Evolutionary conservation across 257 asterid genomes (phyloP), one percentile per base, ranked within the genome.

Genomic region (Verbena officinalis): DNA sequence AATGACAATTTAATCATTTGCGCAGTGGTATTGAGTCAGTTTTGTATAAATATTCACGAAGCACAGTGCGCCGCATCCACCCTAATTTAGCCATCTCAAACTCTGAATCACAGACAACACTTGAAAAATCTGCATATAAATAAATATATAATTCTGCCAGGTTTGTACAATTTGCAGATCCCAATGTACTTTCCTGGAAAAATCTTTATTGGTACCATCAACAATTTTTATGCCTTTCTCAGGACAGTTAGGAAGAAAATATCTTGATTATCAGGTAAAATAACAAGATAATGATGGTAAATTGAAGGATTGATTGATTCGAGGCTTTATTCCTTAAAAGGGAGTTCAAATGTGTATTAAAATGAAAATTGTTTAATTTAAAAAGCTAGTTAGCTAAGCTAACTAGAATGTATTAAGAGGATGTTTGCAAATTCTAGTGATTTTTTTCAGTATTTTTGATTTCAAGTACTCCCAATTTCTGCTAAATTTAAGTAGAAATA

Each of bases 121-220:
- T 21, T 33, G 7, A 4, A 62, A 46, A 27, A 3, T 20, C n/a
- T 60, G 11, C 53, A 13, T 40, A 19, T 11, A 27, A 4, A 15
- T 15, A 23, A 27, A n/a, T n/a, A n/a, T n/a, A n/a, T 27, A 62
- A 17, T 33, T 46, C 53, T 59, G 65, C 36, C 51, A 24, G n/a
- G 40, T 9, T 60, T 60, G 66, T 60, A 60, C 66, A 15, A 10
- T 60, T 14, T 19, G 46, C 68, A 27, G 48, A 49, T 30, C 66
- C 54, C 55, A 2, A 60, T 4, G 45, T 50, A 51, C 58, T 22
- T 49, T 50, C 36, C 21, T 16, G 2, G 12, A 31, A 52, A 31
- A 9, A 33, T 49, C 49, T 48, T 38, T n/a, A 8, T 65, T 38
- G 49, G 69, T 21, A 31, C 59, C 33, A 11, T 34, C 31, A 7